These are phyloP conservation scores for Kwoniella newhampshirensis DNA, from an alignment of 768 basidiomycete species.

Conservation along the genomic window DNA sequence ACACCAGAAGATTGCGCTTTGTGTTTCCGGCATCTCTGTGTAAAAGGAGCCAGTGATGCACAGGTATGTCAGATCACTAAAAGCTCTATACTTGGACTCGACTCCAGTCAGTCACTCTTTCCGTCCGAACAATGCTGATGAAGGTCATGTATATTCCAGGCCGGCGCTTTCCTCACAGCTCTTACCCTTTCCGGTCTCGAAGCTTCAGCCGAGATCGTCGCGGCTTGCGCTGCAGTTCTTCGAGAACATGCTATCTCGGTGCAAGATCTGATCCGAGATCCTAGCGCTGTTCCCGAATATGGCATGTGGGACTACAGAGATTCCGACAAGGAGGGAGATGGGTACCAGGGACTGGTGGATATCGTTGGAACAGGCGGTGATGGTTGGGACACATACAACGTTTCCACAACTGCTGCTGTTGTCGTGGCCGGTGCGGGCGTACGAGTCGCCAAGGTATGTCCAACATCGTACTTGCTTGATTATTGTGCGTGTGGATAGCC, in stretches of 20 bases:
- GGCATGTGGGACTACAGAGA: slow-evolving; percentile 49
- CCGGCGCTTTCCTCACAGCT: slow-evolving; percentile 86
- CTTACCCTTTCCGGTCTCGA: slow-evolving; percentile 78
- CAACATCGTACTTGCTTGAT: neutral
- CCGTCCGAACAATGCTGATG: slow-evolving; percentile 1
- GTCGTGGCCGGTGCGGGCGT: slow-evolving; percentile 94
- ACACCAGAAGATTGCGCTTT: slow-evolving; percentile 64
- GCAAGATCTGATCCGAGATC: slow-evolving; percentile 53
- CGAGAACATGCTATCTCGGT: slow-evolving; percentile 68
- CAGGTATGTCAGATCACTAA: slow-evolving; percentile 47
- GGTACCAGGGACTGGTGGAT: slow-evolving; percentile 59
- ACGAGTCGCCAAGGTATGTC: slow-evolving; percentile 79
- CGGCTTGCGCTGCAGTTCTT: slow-evolving; percentile 74
- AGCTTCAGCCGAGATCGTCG: slow-evolving; percentile 69
- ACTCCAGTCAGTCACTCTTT: neutral
- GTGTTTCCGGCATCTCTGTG: slow-evolving; percentile 65
- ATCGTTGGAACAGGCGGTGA: slow-evolving; percentile 95
- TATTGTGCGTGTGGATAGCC: neutral
- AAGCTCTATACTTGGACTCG: neutral
- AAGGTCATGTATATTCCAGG: too few relatives aligned
- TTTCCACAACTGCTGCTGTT: slow-evolving; percentile 88
- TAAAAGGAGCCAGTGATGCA: slow-evolving; percentile 47
- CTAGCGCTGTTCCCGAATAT: slow-evolving; percentile 19
- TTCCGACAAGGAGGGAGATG: slow-evolving; percentile 48
- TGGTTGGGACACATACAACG: slow-evolving; percentile 93